Base-by-base conservation (phyloP, 805 yeast genomes). In the Candida xyloterini region DNA sequence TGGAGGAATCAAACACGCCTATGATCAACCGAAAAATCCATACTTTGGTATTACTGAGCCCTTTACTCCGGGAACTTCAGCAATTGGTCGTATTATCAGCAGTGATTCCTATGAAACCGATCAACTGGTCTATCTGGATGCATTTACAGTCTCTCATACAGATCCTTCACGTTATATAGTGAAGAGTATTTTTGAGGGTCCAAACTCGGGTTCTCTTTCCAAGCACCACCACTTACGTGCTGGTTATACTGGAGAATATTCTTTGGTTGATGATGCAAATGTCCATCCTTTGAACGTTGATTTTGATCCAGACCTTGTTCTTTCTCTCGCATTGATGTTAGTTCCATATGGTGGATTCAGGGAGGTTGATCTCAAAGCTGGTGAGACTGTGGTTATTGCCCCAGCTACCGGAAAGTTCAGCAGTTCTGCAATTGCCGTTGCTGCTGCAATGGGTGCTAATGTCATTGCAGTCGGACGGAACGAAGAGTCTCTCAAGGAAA, bases 381-480 rank as follows among this genome's bases (percentile, higher is more conserved):
- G 46, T 6, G 36, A 42, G 27, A 42, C 42, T 11, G 15, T 42
- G 13, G 27, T 30, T 11, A 22, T 42, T 10, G 33, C 40, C 3
- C 46, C 46, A 2, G 39, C 46, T 10, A 38, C 42, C 4, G 46
- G 46, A 4, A 13, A 16, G 15, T 42, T 42, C 23, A 38, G 42
- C 30, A 41, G 46, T 11, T 35, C 42, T 33, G 42, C 42, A 10
- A 42, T 42, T 11, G 42, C 46, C 4, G 30, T 42, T 11, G 46
- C 46, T 14, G 30, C 46, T n/a, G 31, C 42, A 6, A 18, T 42
- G 39, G 46, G 46, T 2, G 46, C 46, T 11, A 24, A 35, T 3
- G 46, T 42, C 15, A 16, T 42, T 8, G 40, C 39, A 4, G 24
- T 33, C n/a, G 46, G 46, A 6, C 28, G 46, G 25, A 37, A 33